These are phyloP conservation scores for Fusarium sp. DNA, from an alignment of 2,329 filamentous ascomycete species.

Conservation along the genomic window DNA sequence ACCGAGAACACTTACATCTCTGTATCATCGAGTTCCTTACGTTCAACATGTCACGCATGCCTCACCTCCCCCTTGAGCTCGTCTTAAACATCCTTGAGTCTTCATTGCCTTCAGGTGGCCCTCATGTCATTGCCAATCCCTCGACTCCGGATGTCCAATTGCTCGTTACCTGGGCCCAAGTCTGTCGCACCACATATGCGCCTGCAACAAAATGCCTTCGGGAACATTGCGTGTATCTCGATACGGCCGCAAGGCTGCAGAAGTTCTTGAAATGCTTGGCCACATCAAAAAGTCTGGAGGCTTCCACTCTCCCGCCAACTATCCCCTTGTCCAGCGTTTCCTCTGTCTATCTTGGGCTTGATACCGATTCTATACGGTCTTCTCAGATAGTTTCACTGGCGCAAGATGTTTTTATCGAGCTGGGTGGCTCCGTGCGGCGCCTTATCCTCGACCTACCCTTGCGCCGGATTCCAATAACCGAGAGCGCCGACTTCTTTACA, in stretches of 20 bases:
- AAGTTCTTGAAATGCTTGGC: constrained; percentile 12
- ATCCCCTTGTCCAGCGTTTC: constrained; percentile 9
- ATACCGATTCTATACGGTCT: background rate
- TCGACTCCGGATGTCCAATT: constrained; percentile 21
- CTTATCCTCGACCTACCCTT: constrained; percentile 36
- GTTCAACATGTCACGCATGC: constrained; percentile 1
- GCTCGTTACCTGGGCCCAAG: constrained; percentile 28
- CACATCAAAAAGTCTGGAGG: background rate
- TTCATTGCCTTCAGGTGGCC: constrained; percentile 12
- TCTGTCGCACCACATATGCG: constrained; percentile 33
- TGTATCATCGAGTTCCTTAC: too few relatives aligned
- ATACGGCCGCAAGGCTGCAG: constrained; percentile 13
- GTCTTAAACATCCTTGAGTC: constrained; percentile 30
- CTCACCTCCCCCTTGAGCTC: constrained; percentile 31
- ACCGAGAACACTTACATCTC: too few relatives aligned
- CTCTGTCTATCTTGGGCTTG: constrained; percentile 29
- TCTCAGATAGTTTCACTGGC: background rate
- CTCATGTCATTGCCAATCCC: constrained; percentile 23
- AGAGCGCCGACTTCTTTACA: constrained; percentile 3
- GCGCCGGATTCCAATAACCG: constrained; percentile 10
- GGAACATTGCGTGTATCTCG: constrained; percentile 27
- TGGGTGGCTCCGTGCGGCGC: constrained; percentile 23
- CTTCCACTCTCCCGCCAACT: constrained; percentile 12
- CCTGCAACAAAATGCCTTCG: constrained; percentile 21
- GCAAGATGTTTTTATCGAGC: constrained; percentile 13